These are phyloP conservation scores for Pestalotiopsis fici DNA, from an alignment of 2,329 filamentous ascomycete species.

Conservation along the genomic window DNA sequence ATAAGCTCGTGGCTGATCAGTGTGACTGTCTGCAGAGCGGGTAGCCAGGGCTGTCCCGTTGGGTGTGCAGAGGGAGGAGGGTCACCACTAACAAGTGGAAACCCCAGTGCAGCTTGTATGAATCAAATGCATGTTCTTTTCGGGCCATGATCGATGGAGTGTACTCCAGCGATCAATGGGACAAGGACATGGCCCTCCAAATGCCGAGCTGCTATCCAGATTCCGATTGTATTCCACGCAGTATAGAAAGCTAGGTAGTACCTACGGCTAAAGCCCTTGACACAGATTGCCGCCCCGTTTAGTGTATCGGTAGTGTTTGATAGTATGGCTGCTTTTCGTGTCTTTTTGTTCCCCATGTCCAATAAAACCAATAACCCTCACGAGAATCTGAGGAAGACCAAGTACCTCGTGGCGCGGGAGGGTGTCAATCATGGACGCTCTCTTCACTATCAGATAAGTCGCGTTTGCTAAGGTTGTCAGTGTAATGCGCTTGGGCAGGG, in stretches of 20 bases:
- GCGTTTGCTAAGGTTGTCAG: too few species aligned
- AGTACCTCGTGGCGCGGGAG: too few species aligned
- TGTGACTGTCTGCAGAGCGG: conserved; percentile 37
- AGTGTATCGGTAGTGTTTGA: background rate
- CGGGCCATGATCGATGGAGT: conserved; percentile 23
- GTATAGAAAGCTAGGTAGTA: background rate
- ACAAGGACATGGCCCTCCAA: conserved; percentile 10
- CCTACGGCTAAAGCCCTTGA: background rate
- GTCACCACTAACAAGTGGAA: conserved; percentile 24
- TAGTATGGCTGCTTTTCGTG: background rate
- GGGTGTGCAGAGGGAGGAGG: conserved; percentile 28
- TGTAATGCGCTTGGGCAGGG: too few species aligned
- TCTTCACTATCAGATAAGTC: too few species aligned
- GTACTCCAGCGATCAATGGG: conserved; percentile 23
- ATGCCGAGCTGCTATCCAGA: conserved; percentile 5
- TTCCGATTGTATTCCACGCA: background rate
- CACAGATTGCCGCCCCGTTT: background rate
- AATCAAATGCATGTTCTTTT: conserved; percentile 24
- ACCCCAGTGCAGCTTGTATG: conserved; percentile 20
- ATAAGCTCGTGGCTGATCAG: conserved; percentile 7
- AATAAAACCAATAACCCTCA: background rate
- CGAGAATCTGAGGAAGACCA: too few species aligned
- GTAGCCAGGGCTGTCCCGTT: conserved; percentile 38
- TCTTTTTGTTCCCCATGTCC: background rate
- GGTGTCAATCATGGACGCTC: too few species aligned